A percentile compares a stretch with the other conserved stretches of the same genome.
These are phyloP conservation scores for Corallochytrium limacisporum DNA, from an alignment of 78 protist species.

Conservation along the genomic window DNA sequence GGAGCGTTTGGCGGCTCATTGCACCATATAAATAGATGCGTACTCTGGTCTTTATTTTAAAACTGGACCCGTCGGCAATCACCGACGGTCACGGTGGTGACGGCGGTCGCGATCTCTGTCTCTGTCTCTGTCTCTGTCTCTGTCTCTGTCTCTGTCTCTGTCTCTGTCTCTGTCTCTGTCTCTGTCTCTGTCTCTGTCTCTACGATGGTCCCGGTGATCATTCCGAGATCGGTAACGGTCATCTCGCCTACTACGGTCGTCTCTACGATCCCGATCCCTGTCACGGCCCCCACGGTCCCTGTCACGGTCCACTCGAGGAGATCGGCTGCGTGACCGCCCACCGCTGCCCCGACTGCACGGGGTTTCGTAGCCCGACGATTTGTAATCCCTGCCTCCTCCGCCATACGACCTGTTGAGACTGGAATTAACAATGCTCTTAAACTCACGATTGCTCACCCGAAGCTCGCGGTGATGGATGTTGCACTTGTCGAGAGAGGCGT, in stretches of 20 bases:
- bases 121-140: not conserved
- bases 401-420: not conserved
- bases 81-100: too few relatives aligned
- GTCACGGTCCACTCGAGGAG: not conserved
- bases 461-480: not conserved
- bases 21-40: too few relatives aligned
- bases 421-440: not conserved
- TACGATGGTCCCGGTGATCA: too few relatives aligned
- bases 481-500: too few relatives aligned
- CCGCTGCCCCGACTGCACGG: not conserved
- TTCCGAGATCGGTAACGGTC: too few relatives aligned
- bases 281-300: not conserved
- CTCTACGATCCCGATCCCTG: not conserved
- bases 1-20: too few relatives aligned
- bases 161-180: not conserved
- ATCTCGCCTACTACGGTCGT: too few relatives aligned
- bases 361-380: not conserved
- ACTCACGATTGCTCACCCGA: not conserved
- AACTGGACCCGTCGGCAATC: too few relatives aligned
- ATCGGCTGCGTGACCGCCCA: not conserved
- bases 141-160: not conserved
- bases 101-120: slow-evolving; percentile 9
- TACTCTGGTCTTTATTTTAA: too few relatives aligned
- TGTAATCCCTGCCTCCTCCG: not conserved
- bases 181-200: slow-evolving; percentile 2